phyloP scores from a whole-genome alignment of 1,284 basidiomycete species.

The Sporisorium iseilematis-ciliati region DNA sequence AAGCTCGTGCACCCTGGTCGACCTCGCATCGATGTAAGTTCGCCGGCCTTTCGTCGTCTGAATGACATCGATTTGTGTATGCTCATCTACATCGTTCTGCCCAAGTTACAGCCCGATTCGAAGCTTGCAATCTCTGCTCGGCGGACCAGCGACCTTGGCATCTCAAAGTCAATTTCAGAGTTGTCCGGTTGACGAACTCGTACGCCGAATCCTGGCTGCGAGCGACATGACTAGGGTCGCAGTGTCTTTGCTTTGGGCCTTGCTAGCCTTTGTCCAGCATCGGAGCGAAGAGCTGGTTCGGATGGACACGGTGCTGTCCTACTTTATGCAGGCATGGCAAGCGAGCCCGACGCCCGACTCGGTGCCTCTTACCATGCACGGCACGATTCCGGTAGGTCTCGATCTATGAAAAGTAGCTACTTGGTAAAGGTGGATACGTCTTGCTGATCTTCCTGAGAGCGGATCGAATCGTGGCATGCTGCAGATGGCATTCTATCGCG shows the following conservation, averaged over 20 bases:
- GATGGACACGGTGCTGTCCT: conserved; percentile 17
- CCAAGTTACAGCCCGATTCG: conserved; percentile 17
- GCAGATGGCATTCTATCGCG: conserved; percentile 30
- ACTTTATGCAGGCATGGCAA: conserved; percentile 36
- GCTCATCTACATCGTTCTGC: not conserved
- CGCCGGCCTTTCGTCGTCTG: not conserved
- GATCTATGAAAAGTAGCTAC: not conserved
- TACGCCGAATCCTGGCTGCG: conserved; percentile 9
- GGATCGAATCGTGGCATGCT: too few relatives aligned
- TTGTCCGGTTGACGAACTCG: conserved; percentile 3
- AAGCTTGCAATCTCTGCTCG: conserved; percentile 16
- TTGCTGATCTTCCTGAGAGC: not conserved
- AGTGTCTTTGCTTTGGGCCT: conserved; percentile 25
- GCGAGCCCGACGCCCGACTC: conserved; percentile 1
- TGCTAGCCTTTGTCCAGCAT: conserved; percentile 31
- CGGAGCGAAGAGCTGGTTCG: conserved; percentile 30
- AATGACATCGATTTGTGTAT: not conserved
- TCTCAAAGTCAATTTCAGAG: not conserved
- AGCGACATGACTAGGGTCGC: conserved; percentile 23
- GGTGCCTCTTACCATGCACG: not conserved
- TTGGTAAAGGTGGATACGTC: not conserved
- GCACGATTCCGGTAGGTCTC: conserved; percentile 15
- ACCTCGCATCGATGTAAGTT: conserved; percentile 22
- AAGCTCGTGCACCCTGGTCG: conserved; percentile 1
- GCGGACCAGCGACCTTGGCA: not conserved